phyloP scores from a whole-genome alignment of 331 rosid species.

The Cydonia oblonga region DNA sequence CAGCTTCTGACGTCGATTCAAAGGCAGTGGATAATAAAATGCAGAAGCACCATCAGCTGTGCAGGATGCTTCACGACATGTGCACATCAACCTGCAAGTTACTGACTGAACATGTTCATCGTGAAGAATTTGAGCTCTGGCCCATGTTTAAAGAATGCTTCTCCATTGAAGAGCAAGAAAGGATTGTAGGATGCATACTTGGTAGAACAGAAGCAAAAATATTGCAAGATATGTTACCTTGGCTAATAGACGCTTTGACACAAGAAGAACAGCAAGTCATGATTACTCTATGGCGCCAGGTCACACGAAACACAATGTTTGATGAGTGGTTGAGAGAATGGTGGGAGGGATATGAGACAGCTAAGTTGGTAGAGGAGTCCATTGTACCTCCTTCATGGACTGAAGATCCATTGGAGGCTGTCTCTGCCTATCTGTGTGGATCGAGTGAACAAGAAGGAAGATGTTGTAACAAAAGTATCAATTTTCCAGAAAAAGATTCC shows the following conservation, averaged over 20 bases:
- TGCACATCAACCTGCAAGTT: conserved; percentile 60
- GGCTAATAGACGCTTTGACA: conserved; percentile 78
- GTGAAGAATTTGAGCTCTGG: conserved; percentile 84
- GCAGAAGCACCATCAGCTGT: conserved; percentile 33
- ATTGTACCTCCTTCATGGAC: conserved; percentile 27
- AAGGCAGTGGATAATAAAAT: conserved; percentile 24
- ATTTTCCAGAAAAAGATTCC: conserved; percentile 24
- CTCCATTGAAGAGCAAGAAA: conserved; percentile 67
- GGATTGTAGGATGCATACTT: conserved; percentile 67
- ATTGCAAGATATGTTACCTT: conserved; percentile 84
- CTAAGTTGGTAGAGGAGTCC: conserved; percentile 38
- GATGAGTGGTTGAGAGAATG: conserved; percentile 84
- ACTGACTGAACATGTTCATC: conserved; percentile 52
- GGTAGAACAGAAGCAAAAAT: conserved; percentile 76
- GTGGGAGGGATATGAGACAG: conserved; percentile 65
- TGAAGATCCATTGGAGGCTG: conserved; percentile 60
- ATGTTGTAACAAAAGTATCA: conserved; percentile 18
- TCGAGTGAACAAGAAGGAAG: conserved; percentile 26
- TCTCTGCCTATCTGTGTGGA: conserved; percentile 49
- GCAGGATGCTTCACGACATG: conserved; percentile 53
- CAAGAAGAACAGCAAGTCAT: conserved; percentile 60
- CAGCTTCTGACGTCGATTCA: conserved; percentile 30
- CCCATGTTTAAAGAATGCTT: conserved; percentile 57
- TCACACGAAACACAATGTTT: conserved; percentile 78
- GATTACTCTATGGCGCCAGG: conserved; percentile 73